These are phyloP conservation scores for Rachicladosporium sp. DNA, from an alignment of 2,329 filamentous ascomycete species.

Conservation along the genomic window DNA sequence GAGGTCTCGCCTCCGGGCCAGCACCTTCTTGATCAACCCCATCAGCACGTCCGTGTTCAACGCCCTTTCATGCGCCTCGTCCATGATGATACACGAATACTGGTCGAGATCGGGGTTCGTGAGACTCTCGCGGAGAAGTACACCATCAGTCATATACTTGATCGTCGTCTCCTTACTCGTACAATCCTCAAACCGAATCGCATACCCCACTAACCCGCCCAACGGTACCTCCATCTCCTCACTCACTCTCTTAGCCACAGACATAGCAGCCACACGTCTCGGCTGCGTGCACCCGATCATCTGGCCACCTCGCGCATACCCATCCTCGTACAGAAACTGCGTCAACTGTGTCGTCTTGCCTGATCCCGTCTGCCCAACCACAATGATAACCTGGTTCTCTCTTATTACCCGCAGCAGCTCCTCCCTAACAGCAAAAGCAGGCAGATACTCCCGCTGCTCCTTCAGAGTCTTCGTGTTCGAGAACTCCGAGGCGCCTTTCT, in stretches of 20 bases:
- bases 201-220: conserved; percentile 81
- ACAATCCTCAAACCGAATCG: conserved; percentile 96
- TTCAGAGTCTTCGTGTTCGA: conserved; percentile 81
- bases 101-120: conserved; percentile 87
- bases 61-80: conserved; percentile 93
- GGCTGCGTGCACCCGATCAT: conserved; percentile 97
- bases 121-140: conserved; percentile 82
- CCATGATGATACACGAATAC: conserved; percentile 99
- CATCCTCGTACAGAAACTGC: conserved; percentile 91
- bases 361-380: conserved; percentile 92
- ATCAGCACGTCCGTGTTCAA: conserved; percentile 95
- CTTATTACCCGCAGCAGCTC: conserved; percentile 82
- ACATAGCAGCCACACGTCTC: conserved; percentile 94
- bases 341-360: conserved; percentile 97
- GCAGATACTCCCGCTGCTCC: conserved; percentile 86
- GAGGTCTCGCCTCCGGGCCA: conserved; percentile 76
- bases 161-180: conserved; percentile 91
- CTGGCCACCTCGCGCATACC: conserved; percentile 64
- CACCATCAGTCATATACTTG: conserved; percentile 99
- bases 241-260: conserved; percentile 91
- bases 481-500: conserved; percentile 74
- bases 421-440: conserved; percentile 91
- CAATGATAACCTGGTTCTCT: conserved; percentile 94
- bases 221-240: conserved; percentile 96
- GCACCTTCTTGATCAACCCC: conserved; percentile 94